Evolutionary conservation across 768 basidiomycete species (phyloP).

Genomic region (Rhizopogon vulgaris): DNA sequence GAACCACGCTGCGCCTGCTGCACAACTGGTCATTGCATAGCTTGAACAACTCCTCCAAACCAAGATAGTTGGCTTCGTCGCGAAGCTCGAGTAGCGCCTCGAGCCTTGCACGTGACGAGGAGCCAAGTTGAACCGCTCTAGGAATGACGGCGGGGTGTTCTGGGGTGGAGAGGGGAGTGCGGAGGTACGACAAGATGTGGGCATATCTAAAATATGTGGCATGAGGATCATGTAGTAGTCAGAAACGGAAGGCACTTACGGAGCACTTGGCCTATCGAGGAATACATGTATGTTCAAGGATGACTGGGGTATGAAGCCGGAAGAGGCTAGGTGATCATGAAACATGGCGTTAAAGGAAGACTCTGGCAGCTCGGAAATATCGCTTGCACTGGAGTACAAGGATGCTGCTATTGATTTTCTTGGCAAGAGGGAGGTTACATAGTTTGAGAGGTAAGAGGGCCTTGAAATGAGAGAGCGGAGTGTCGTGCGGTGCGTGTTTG

Average conservation of each 20-base stretch:
- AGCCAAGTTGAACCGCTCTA: conserved; percentile 46
- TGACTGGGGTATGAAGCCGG: conserved; percentile 43
- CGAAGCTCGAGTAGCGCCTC: conserved; percentile 70
- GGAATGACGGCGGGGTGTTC: conserved; percentile 53
- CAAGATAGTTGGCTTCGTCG: conserved; percentile 75
- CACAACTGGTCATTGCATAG: conserved; percentile 67
- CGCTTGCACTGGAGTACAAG: conserved; percentile 47
- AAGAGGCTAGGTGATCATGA: conserved; percentile 56
- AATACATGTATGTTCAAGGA: conserved; percentile 61
- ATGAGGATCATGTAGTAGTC: conserved; percentile 2
- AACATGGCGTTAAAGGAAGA: conserved; percentile 44
- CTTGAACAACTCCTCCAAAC: conserved; percentile 54
- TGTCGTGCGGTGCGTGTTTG: conserved; percentile 58
- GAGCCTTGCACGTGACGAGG: conserved; percentile 41
- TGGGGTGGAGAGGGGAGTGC: conserved; percentile 41
- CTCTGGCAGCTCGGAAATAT: conserved; percentile 17
- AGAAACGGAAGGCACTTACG: conserved; percentile 44
- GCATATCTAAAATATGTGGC: conserved; percentile 43
- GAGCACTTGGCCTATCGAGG: conserved; percentile 71
- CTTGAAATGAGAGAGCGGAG: conserved; percentile 62
- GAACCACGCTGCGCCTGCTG: conserved; percentile 34
- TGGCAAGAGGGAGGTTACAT: conserved; percentile 41
- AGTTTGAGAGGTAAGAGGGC: conserved; percentile 59
- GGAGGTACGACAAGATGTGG: conserved; percentile 68
- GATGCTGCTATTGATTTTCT: conserved; percentile 46